Conservation (phyloP, 768 basidiomycete genomes). For the Rhizopogon rudus region DNA sequence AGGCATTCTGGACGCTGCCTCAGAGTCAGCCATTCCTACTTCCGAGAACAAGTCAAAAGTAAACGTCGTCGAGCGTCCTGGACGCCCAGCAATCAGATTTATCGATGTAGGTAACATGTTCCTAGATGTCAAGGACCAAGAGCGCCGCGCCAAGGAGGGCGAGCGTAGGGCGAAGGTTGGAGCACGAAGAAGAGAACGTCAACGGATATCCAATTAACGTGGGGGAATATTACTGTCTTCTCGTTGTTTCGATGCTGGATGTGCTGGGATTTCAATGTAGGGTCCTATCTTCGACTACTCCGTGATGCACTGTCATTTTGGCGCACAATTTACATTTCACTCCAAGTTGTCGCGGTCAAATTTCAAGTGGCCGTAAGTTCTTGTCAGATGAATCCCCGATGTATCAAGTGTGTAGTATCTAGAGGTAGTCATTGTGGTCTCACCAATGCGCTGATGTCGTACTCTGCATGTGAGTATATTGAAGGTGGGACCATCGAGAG, state of each 20-base stretch:
- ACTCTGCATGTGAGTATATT: no score
- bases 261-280: no score
- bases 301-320: background rate
- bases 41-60: slow-evolving; percentile 34
- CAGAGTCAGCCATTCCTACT: slow-evolving; percentile 32
- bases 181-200: slow-evolving; percentile 20
- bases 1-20: slow-evolving; percentile 45
- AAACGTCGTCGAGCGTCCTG: slow-evolving; percentile 31
- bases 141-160: slow-evolving; percentile 44
- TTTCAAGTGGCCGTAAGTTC: no score
- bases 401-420: no score
- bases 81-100: slow-evolving; percentile 58
- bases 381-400: background rate
- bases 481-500: no score
- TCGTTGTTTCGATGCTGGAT: background rate
- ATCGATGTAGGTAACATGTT: slow-evolving; percentile 73
- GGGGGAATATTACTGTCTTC: background rate
- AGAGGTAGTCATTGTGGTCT: no score
- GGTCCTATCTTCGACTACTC: no score
- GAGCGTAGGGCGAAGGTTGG: slow-evolving; percentile 39
- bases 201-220: background rate
- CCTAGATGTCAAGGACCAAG: slow-evolving; percentile 49
- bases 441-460: no score
- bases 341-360: background rate
- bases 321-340: background rate